Evolutionary conservation across 805 yeast species (phyloP), one percentile per base, ranked within the genome.

Genomic region (Saccharomyces eubayanus): DNA sequence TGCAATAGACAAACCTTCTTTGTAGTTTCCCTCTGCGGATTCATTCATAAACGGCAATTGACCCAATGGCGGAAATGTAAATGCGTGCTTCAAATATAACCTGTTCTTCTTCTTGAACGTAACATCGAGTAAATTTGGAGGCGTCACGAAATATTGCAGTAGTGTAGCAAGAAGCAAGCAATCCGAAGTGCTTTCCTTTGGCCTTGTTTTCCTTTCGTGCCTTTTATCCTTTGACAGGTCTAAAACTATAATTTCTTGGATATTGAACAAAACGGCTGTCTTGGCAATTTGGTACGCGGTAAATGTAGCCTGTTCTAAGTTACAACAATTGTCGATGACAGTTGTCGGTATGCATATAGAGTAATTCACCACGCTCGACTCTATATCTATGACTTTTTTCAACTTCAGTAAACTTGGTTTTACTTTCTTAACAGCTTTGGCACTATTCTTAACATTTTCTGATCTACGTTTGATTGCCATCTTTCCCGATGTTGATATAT

Each of bases 131-230:
- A 90, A 74, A 63, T 90, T 87, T 49, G 89, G 86, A 1, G 97
- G 96, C 0, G 96, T 89, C 11, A 89, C 82, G 63, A 88, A 88
- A 65, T 74, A 89, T 65, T 89, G 96, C 53, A 90, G 71, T 45
- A 90, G 73, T 0, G 84, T 74, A 1, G 92, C 90, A 52, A 89
- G 76, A 6, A 83, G 63, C 64, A 83, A 68, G 0, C 84, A 71
- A 73, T 55, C 73, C 49, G 68, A 62, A 51, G 61, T 59, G 55
- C 55, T 59, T 36, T 52, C 59, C 40, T 55, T 55, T 14, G 51
- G 50, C 3, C 54, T 59, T 5, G 36, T 31, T 36, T 56, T 53
- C 24, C 54, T 57, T 21, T 47, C 56, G 2, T 53, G 57, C 12
- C 59, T 59, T 14, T 57, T 56, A 51, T 62, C 59, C 28, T 67